phyloP scores from a whole-genome alignment of 73 alveolate genomes.

The Tetrahymena malaccensis region DNA sequence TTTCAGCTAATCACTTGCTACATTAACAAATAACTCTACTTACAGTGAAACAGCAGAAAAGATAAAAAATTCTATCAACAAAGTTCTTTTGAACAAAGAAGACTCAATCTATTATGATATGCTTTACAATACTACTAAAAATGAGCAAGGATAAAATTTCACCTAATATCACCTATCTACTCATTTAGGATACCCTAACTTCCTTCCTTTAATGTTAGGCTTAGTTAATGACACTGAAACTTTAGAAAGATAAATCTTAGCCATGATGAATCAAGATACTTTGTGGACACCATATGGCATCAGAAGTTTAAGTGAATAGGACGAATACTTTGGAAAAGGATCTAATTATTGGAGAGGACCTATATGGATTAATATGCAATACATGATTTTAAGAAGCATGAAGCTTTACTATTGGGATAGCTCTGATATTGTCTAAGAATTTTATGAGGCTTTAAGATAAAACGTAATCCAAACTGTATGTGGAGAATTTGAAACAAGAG shows the following conservation, averaged over 20 bases:
- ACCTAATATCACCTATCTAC: conserved; percentile 64
- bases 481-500: conserved; percentile 57
- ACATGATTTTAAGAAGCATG: conserved; percentile 77
- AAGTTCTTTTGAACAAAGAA: neutral
- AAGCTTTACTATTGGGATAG: conserved; percentile 57
- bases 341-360: conserved; percentile 97
- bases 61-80: neutral
- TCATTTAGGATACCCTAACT: conserved; percentile 89
- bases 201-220: conserved; percentile 89
- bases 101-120: neutral
- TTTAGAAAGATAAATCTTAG: conserved; percentile 25
- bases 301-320: conserved; percentile 72
- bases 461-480: conserved; percentile 66
- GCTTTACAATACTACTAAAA: neutral
- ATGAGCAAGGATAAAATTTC: conserved; percentile 11
- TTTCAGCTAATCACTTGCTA: conserved; percentile 3
- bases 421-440: conserved; percentile 27
- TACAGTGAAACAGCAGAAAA: neutral
- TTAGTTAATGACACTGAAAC: conserved; percentile 40
- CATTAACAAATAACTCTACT: neutral
- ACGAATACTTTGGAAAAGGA: conserved; percentile 68
- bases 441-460: conserved; percentile 61
- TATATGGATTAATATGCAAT: conserved; percentile 86
- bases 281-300: conserved; percentile 82
- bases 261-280: conserved; percentile 24